Evolutionary conservation across 768 basidiomycete genomes (phyloP), one percentile per base, ranked within the genome.

Genomic region (Lactarius indigo): DNA sequence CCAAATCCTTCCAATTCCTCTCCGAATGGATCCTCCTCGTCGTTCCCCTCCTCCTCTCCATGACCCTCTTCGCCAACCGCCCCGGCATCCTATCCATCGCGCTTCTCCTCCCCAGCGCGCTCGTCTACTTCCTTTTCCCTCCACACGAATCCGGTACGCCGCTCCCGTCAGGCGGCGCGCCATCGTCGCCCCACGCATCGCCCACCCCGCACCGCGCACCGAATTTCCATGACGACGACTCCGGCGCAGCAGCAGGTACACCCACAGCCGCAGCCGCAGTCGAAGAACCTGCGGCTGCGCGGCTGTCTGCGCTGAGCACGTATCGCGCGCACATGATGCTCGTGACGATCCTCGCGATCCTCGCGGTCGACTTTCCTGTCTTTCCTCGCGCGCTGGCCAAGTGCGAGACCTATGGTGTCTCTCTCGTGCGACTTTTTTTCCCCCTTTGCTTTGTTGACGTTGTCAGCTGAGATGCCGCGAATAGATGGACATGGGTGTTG

Each of bases 401-500:
- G 74, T 96, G 94, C 72, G 96, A 98, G 77, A 89, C 91, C 0
- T 98, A 86, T 77, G 96, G 97, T 0, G 92, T 93, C 1, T 97
- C 95, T n/a, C 71, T 99, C 78, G 96, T 97, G 59, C 65, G 84
- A 76, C 62, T 65, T 18, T 57, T 35, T 58, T 57, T 61, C n/a
- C n/a, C n/a, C n/a, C 39, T 33, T 56, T 42, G 61, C 17, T 44
- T 41, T 41, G 4, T 28, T 12, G 33, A 54, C 60, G 59, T 37
- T 55, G 2, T 1, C 59, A 12, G 54, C 57, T 58, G 63, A 50
- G 8, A 44, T 9, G 42, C 20, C 12, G 44, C 63, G 20, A 37
- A 44, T 68, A 99, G 96, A 99, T 98, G 97, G 97, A 99, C 73
- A 77, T 95, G 15, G 97, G 97, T 13, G 96, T 98, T 2, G 97